Percentiles rank a stretch among this genome's conserved stretches.
phyloP scores from a whole-genome alignment of 2,329 filamentous ascomycete genomes.

The Sclerotinia trifoliorum region DNA sequence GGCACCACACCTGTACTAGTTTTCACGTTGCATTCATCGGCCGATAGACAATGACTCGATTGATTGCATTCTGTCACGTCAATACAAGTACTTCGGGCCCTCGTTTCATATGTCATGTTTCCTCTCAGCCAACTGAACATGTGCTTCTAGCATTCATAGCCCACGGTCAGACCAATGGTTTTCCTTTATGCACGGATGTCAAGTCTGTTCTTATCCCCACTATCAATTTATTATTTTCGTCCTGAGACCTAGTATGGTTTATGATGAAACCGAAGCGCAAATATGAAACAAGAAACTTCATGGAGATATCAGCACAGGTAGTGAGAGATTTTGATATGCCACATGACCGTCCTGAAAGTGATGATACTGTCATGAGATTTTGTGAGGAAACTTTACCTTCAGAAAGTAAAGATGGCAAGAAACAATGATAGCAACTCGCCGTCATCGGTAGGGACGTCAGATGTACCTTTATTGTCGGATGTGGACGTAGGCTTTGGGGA shows the following conservation, averaged over 20 bases:
- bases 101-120: neutral
- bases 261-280: neutral
- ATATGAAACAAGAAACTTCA: neutral
- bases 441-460: neutral
- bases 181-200: slow-evolving; percentile 10
- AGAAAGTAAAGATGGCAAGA: slow-evolving; percentile 14
- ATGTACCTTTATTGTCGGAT: slow-evolving; percentile 13
- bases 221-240: slow-evolving; percentile 23
- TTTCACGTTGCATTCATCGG: neutral
- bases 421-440: neutral
- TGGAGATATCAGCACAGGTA: slow-evolving; percentile 3
- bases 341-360: neutral
- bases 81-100: neutral
- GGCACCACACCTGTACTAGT: neutral
- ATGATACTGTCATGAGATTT: neutral
- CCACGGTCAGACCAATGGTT: slow-evolving; percentile 15
- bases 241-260: slow-evolving; percentile 6
- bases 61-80: neutral
- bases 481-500: neutral
- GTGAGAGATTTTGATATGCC: neutral
- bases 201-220: slow-evolving; percentile 19
- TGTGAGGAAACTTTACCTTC: neutral
- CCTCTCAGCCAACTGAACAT: neutral
- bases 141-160: neutral
- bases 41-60: neutral